Evolutionary conservation across 352 stramenopile species (phyloP).

Genomic region (Pythium brachiatum): DNA sequence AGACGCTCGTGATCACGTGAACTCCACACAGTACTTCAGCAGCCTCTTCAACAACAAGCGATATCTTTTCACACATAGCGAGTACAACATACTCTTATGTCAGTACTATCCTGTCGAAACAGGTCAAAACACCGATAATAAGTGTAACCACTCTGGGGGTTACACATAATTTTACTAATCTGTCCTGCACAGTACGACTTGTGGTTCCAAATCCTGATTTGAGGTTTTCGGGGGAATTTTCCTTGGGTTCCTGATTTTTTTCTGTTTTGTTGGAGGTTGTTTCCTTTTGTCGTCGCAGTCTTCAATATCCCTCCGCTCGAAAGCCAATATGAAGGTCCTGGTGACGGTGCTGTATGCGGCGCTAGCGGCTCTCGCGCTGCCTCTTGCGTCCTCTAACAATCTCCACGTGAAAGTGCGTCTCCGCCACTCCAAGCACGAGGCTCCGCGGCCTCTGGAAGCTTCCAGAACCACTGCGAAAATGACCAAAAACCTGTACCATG

Average conservation of each 20-base stretch:
- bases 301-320: neutral
- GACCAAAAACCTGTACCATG: constrained; percentile 22
- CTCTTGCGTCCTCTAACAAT: neutral
- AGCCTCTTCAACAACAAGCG: neutral
- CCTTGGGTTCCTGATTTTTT: neutral
- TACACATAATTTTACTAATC: neutral
- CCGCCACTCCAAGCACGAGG: constrained; percentile 14
- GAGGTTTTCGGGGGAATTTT: no score
- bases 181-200: neutral
- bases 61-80: neutral
- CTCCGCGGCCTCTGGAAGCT: neutral
- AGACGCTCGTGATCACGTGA: constrained; percentile 42
- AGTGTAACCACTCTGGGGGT: neutral
- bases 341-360: neutral
- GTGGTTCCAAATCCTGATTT: no score
- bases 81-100: no score
- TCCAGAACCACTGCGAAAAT: neutral
- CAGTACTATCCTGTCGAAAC: neutral
- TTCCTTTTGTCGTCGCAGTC: neutral
- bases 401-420: constrained; percentile 18
- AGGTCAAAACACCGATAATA: neutral
- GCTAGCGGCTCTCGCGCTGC: constrained; percentile 2
- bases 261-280: neutral
- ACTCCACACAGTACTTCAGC: neutral
- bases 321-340: constrained; percentile 5